These are phyloP conservation scores for Brassica juncea DNA, from an alignment of 345 rosid species.

Conservation along the genomic window DNA sequence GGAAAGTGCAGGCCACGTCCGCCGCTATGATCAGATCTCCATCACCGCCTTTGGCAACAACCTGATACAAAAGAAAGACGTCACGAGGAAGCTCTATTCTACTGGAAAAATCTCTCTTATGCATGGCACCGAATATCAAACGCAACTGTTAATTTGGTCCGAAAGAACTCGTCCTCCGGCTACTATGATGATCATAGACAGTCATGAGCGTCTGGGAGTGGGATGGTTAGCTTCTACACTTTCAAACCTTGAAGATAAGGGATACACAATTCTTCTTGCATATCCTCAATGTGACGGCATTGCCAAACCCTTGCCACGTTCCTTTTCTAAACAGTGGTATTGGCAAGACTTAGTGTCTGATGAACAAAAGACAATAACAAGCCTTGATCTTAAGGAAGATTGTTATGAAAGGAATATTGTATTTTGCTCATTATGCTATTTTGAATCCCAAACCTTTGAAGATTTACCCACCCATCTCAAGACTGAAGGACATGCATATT, in stretches of 20 bases:
- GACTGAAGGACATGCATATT: too few species aligned
- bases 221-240: background rate
- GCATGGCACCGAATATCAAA: background rate
- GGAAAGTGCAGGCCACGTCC: background rate
- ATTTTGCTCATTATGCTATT: too few species aligned
- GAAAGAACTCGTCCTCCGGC: background rate
- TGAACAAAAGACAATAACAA: background rate
- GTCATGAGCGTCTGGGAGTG: background rate
- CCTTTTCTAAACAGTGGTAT: background rate
- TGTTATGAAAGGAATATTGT: too few species aligned
- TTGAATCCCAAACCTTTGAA: too few species aligned
- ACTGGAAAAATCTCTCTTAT: background rate
- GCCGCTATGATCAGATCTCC: background rate
- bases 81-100: background rate
- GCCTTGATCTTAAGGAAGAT: background rate
- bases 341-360: background rate
- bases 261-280: background rate
- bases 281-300: background rate
- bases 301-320: background rate
- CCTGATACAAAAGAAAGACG: background rate
- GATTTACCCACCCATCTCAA: too few species aligned
- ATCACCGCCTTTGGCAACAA: background rate
- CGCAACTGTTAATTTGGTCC: background rate
- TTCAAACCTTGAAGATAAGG: background rate
- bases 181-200: background rate